Evolutionary conservation across 345 rosid species (phyloP), one percentile per base, ranked within the genome.

Genomic region (Alliaria petiolata): DNA sequence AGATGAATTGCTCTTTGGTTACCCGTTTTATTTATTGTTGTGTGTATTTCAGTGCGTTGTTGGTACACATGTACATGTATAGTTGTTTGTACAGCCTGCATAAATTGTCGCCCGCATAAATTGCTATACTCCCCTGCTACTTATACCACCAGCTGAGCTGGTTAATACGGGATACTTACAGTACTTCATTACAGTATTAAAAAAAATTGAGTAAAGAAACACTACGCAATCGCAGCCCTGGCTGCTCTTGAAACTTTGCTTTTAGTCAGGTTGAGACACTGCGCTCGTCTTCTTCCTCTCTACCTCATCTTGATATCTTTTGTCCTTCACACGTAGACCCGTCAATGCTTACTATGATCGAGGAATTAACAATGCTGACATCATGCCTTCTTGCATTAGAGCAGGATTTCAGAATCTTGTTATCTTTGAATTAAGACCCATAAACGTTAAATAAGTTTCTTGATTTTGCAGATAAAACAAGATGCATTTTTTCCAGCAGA

Each of bases 401-500:
- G 62, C 36, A 51, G 51, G 19, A 67, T 51, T 13, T 49, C 47
- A 49, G 53, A 74, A 22, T 8, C 46, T 46, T 47, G 33, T 31
- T 59, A 42, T 40, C 12, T 51, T 33, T 51, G 47, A 30, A n/a
- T 28, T 60, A 5, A 61, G 44, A 13, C 30, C 25, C 25, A 36
- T 38, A 53, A 45, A 7, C 45, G 6, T 30, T 54, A 62, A 61
- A 36, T 46, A 46, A 14, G 31, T 39, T 26, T 64, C 64, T 44
- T 38, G 12, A 35, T 63, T 40, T 80, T 86, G 72, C 90, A 95
- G 99, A 86, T 95, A 39, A 95, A 90, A 79, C 85, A 95, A 74
- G 99, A 95, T 77, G 96, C 81, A 15, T 86, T 83, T 79, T 95
- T 95, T 79, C 99, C 99, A 64, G 96, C 99, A 15, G 99, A 95